Evolutionary conservation across 768 basidiomycete genomes (phyloP).

Genomic region (Chalciporus chontae): DNA sequence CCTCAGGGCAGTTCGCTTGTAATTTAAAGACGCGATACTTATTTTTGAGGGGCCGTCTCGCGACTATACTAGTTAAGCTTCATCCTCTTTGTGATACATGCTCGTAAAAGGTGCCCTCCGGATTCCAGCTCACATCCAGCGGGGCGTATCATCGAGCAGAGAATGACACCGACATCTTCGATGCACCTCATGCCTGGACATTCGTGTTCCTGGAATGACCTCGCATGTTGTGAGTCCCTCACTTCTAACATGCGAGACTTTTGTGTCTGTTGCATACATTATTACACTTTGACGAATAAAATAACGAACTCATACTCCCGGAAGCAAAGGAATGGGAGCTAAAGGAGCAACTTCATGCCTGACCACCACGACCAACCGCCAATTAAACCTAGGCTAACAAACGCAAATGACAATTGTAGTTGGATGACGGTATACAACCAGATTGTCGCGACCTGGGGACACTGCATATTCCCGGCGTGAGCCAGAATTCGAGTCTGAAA

Average conservation of each 20-base stretch:
- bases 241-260: conserved; percentile 1
- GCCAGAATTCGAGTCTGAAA: background rate
- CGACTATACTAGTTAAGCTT: background rate
- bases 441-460: conserved; percentile 71
- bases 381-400: conserved; percentile 51
- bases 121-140: conserved; percentile 55
- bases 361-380: conserved; percentile 62
- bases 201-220: too few species aligned
- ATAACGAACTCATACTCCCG: background rate
- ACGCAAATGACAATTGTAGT: conserved; percentile 60
- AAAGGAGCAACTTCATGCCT: conserved; percentile 44
- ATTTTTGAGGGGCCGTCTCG: background rate
- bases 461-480: conserved; percentile 37
- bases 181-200: background rate
- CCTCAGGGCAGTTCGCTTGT: background rate
- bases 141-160: conserved; percentile 81
- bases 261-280: conserved; percentile 11
- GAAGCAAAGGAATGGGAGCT: conserved; percentile 2
- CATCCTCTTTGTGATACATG: conserved; percentile 28
- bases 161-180: conserved; percentile 26
- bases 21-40: background rate
- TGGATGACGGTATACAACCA: conserved; percentile 79
- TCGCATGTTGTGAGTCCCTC: background rate
- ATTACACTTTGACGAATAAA: background rate
- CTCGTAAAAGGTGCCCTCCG: conserved; percentile 78